Evolutionary conservation across 768 basidiomycete species (phyloP).

Genomic region (Brasilioporus rufonigricans): DNA sequence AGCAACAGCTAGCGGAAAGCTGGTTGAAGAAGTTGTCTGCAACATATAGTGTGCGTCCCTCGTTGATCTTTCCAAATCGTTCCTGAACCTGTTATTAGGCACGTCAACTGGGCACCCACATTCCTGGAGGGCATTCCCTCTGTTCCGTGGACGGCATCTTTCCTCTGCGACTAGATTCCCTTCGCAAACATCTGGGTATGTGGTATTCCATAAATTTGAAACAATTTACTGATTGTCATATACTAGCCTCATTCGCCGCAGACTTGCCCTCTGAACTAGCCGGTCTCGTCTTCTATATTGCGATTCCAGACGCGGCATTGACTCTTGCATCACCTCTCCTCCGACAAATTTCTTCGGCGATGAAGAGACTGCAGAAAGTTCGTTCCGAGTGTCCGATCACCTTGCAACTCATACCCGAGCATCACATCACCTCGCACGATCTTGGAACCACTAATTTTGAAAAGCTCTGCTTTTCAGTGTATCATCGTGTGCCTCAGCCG

Average conservation of each 20-base stretch:
- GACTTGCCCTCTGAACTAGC: conserved; percentile 37
- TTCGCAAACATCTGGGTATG: conserved; percentile 66
- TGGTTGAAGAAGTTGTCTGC: conserved; percentile 59
- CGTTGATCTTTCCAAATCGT: background rate
- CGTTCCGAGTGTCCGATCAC: conserved; percentile 49
- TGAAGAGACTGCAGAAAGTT: conserved; percentile 54
- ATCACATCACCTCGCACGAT: conserved; percentile 43
- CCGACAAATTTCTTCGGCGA: conserved; percentile 64
- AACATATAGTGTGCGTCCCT: conserved; percentile 55
- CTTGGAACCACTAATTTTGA: conserved; percentile 32
- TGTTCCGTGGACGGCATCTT: conserved; percentile 57
- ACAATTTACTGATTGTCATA: background rate
- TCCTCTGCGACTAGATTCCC: conserved; percentile 63
- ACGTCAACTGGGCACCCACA: conserved; percentile 58
- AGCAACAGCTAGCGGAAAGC: conserved; percentile 43
- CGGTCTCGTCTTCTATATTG: conserved; percentile 65
- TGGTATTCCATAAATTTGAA: background rate
- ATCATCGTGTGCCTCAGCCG: conserved; percentile 64
- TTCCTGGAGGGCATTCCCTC: conserved; percentile 45
- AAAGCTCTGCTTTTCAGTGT: conserved; percentile 61
- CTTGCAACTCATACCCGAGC: conserved; percentile 75
- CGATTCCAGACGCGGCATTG: conserved; percentile 59
- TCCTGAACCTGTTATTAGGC: conserved; percentile 40
- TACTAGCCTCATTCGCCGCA: conserved; percentile 48
- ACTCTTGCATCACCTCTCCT: conserved; percentile 63